Evolutionary conservation across 1,284 basidiomycete genomes (phyloP), one percentile per base, ranked within the genome.

Genomic region (Leccinum solheimii): DNA sequence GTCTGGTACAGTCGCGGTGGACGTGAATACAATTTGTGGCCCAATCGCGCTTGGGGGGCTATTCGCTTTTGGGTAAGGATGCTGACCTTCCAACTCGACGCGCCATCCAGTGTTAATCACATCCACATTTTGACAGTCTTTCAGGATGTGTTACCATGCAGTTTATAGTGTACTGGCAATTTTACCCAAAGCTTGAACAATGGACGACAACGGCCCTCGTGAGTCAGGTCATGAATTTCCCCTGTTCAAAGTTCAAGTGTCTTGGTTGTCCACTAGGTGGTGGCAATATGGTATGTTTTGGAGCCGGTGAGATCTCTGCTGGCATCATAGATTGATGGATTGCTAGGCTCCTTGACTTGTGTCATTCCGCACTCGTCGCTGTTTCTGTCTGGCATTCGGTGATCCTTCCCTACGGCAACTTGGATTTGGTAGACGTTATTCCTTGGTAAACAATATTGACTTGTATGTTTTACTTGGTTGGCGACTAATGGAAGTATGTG

Each of bases 111-210:
- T 23, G 11, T 16, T 55, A 14, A 64, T 62, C 16, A 14, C 30
- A 51, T 21, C 30, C 14, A 30, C 49, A 30, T 23, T 21, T 27
- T 49, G 10, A 23, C 36, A 70, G 72, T 27, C 63, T 71, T 34
- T 71, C 69, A 2, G 69, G 72, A 55, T 73, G 72, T 21, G 58
- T 71, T 21, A 71, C 52, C 34, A 62, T 71, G 62, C 69, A 71
- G 56, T 72, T 69, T 36, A 51, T 69, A n/a, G 27, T 72, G 23
- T 73, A 72, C 45, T 73, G 51, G 64, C 66, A 70, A 19, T 5
- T 36, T 26, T 63, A 67, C 50, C 16, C 68, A 2, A 30, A 13
- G 5, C 11, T 38, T n/a, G 69, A 70, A 4, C 43, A 27, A 34
- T 67, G 67, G 69, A 68, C 63, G 43, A 53, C 51, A 19, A 53